Percentiles rank a stretch among this genome's conserved stretches.
phyloP scores from a whole-genome alignment of 306 rosid genomes.

The Lithocarpus polystachyus region DNA sequence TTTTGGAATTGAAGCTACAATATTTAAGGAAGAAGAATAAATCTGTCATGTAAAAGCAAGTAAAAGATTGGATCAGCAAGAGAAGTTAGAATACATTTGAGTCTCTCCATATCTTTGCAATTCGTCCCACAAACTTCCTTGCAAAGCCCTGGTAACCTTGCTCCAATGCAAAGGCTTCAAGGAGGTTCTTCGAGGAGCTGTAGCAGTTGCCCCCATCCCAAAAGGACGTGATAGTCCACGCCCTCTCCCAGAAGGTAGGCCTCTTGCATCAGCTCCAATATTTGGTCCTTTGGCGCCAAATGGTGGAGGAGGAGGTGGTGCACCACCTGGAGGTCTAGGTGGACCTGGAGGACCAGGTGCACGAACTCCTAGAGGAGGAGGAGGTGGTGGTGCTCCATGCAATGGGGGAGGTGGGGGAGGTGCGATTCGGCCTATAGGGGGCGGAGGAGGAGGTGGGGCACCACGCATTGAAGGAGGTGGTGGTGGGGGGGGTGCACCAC shows the following conservation, averaged over 20 bases:
- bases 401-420: constrained; percentile 52
- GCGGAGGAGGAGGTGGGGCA: constrained; percentile 43
- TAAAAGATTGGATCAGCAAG: constrained; percentile 3
- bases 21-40: constrained; percentile 11
- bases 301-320: constrained; percentile 71
- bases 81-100: constrained; percentile 57
- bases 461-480: constrained; percentile 32
- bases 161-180: constrained; percentile 95
- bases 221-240: constrained; percentile 70
- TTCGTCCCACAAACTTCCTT: constrained; percentile 99
- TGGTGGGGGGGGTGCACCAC: constrained; percentile 34
- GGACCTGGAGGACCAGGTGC: constrained; percentile 50
- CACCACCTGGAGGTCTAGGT: constrained; percentile 59
- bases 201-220: constrained; percentile 40
- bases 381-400: constrained; percentile 35
- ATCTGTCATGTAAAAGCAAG: neutral
- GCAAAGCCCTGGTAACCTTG: constrained; percentile 86
- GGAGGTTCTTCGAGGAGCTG: constrained; percentile 66
- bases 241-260: constrained; percentile 58
- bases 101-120: constrained; percentile 81
- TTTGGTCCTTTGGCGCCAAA: constrained; percentile 53
- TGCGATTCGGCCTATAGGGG: constrained; percentile 36
- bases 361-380: constrained; percentile 42
- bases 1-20: constrained; percentile 1
- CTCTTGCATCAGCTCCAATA: constrained; percentile 45